A percentile compares a stretch with the other conserved stretches of the same genome.
Evolutionary conservation across 306 rosid species (phyloP).

Genomic region (Trifolium repens): DNA sequence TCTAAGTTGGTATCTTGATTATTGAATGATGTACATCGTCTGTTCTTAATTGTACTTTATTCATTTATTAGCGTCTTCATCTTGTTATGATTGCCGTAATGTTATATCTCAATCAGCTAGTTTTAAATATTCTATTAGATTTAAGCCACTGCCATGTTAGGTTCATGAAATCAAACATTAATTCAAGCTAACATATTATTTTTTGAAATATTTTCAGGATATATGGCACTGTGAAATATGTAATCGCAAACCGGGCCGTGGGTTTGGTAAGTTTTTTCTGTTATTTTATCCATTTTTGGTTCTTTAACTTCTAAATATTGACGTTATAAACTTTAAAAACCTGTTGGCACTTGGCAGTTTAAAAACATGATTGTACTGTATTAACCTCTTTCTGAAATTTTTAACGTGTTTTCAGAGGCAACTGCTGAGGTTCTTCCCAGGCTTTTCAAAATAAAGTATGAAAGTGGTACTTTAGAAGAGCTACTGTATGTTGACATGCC

Average conservation of each 20-base stretch:
- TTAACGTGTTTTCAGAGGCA: slow-evolving; percentile 71
- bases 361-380: slow-evolving; percentile 27
- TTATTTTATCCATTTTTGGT: slow-evolving; percentile 27
- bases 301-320: neutral
- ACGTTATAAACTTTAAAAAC: neutral
- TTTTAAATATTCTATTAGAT: slow-evolving; percentile 26
- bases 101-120: slow-evolving; percentile 8
- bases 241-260: slow-evolving; percentile 94
- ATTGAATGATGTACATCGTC: slow-evolving; percentile 27
- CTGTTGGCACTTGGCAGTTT: slow-evolving; percentile 15
- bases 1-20: slow-evolving; percentile 47
- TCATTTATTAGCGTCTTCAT: slow-evolving; percentile 31
- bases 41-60: slow-evolving; percentile 3
- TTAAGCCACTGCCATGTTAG: slow-evolving; percentile 11
- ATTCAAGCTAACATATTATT: slow-evolving; percentile 22
- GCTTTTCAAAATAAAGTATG: slow-evolving; percentile 95
- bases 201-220: slow-evolving; percentile 65
- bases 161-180: slow-evolving; percentile 23
- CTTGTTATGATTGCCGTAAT: slow-evolving; percentile 18
- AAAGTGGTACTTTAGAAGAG: slow-evolving; percentile 97
- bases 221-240: slow-evolving; percentile 94
- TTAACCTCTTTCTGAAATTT: slow-evolving; percentile 34
- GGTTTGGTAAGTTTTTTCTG: slow-evolving; percentile 70
- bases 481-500: slow-evolving; percentile 94
- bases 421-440: slow-evolving; percentile 96